phyloP scores from a whole-genome alignment of 495 filamentous ascomycete species.

The Darksidea phi region DNA sequence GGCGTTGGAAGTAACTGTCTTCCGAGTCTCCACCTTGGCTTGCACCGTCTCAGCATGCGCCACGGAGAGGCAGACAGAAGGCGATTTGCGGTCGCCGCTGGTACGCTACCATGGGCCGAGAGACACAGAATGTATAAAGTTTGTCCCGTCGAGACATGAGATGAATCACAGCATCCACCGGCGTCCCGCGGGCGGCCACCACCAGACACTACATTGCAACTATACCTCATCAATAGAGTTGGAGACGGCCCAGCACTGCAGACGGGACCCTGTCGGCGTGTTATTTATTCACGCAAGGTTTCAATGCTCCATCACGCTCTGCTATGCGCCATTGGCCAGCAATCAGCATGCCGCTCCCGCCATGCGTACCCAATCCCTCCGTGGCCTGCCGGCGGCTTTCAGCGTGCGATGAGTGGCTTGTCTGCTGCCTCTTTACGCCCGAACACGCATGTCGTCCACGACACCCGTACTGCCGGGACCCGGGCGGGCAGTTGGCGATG shows the following conservation, averaged over 20 bases:
- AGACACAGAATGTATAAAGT: background rate
- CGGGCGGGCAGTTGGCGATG: background rate
- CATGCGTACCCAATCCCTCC: conserved; percentile 4
- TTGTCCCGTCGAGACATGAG: background rate
- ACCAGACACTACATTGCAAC: too few species aligned
- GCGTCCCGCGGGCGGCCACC: too few species aligned
- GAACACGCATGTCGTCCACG: conserved; percentile 15
- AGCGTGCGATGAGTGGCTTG: conserved; percentile 12
- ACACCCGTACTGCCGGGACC: conserved; percentile 12
- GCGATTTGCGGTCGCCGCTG: background rate
- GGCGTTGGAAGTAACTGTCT: too few species aligned
- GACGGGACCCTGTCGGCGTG: background rate
- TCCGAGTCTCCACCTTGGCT: too few species aligned
- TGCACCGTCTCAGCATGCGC: background rate
- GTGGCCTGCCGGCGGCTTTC: conserved; percentile 18
- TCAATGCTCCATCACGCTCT: conserved; percentile 10
- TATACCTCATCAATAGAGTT: background rate
- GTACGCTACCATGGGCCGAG: background rate
- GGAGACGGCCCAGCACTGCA: background rate
- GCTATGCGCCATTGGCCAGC: conserved; percentile 14
- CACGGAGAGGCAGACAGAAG: background rate
- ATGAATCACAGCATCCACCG: too few species aligned
- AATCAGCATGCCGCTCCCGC: background rate
- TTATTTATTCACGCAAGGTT: conserved; percentile 13
- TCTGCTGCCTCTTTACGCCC: background rate